Conservation (phyloP, 2,329 filamentous ascomycete genomes). For the Stachybotrys chartarum region DNA sequence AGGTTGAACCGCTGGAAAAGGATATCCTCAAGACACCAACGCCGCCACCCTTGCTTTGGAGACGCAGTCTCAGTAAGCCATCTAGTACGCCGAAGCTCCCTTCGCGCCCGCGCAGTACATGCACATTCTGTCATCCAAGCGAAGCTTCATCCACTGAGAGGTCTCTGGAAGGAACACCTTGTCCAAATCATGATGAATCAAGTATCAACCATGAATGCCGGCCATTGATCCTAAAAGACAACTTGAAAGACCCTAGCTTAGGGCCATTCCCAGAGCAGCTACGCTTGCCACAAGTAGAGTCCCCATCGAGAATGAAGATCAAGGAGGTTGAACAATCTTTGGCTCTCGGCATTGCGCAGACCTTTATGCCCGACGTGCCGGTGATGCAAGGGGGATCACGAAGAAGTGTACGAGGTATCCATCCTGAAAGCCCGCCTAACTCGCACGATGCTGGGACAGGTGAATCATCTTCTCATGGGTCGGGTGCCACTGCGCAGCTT, state of each 20-base stretch:
- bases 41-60: slow-evolving; percentile 12
- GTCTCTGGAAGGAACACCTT: background rate
- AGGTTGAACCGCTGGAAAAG: slow-evolving; percentile 10
- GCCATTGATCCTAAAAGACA: background rate
- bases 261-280: background rate
- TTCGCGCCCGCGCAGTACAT: slow-evolving; percentile 8
- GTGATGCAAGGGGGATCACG: background rate
- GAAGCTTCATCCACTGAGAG: slow-evolving; percentile 3
- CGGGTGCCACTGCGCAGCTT: slow-evolving; percentile 10
- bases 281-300: background rate
- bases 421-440: background rate
- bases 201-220: slow-evolving; percentile 2
- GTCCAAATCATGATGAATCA: background rate
- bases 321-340: slow-evolving; percentile 19
- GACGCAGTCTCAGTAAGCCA: slow-evolving; percentile 13
- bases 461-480: background rate
- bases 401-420: background rate
- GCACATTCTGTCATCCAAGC: slow-evolving; percentile 13
- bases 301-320: slow-evolving; percentile 14
- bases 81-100: slow-evolving; percentile 7
- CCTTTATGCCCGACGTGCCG: background rate
- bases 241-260: background rate
- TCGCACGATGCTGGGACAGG: background rate
- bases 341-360: slow-evolving; percentile 5
- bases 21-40: slow-evolving; percentile 4